Conservation (phyloP, 116 monocot genomes). For the Papilionanthe hybrid region DNA sequence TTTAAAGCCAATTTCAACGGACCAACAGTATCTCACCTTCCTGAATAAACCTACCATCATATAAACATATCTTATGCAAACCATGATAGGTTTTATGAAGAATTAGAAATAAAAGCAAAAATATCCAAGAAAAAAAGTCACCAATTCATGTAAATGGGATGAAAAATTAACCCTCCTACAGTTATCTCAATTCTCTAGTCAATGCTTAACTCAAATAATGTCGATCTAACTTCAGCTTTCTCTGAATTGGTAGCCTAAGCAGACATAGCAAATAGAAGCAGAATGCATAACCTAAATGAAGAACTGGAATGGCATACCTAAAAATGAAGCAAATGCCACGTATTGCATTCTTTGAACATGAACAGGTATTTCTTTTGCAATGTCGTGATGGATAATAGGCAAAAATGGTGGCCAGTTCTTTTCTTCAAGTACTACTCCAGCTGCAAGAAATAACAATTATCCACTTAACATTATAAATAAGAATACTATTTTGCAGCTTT, state of each 20-base stretch:
- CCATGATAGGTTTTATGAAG: not conserved
- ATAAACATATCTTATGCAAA: conserved; percentile 1
- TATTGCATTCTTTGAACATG: conserved; percentile 92
- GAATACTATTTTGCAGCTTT: not conserved
- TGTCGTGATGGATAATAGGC: conserved; percentile 98
- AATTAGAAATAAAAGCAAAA: not conserved
- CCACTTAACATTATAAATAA: not conserved
- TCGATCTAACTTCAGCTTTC: not conserved
- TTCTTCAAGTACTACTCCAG: conserved; percentile 66
- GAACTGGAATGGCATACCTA: conserved; percentile 42
- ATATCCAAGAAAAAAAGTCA: not conserved
- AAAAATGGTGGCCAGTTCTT: conserved; percentile 96
- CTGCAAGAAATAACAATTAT: conserved; percentile 27
- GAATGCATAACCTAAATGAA: conserved; percentile 5
- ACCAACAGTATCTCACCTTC: not conserved
- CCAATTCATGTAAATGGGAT: conserved; percentile 1
- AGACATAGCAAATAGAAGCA: not conserved
- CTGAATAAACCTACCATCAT: conserved; percentile 2
- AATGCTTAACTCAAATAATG: not conserved
- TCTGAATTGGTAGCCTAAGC: not conserved
- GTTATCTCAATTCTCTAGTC: not conserved
- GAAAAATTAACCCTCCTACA: not conserved
- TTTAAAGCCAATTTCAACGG: conserved; percentile 4
- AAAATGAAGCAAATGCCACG: conserved; percentile 91
- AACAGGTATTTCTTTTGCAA: conserved; percentile 87